Evolutionary conservation across 73 alveolate genomes (phyloP).

Genomic region (Durusdinium trenchii): DNA sequence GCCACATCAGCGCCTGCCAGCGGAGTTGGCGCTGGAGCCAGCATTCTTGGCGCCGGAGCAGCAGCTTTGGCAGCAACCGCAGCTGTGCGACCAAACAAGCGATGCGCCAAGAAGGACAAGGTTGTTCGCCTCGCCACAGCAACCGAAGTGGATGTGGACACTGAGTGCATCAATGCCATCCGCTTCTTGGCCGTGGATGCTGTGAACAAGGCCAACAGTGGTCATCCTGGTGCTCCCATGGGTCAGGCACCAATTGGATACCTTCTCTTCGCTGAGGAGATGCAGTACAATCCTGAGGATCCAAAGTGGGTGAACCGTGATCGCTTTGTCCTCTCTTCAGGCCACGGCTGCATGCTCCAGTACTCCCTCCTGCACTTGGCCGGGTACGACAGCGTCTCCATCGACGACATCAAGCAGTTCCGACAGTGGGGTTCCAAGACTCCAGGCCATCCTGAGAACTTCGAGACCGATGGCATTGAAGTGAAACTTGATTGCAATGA

Average conservation of each 20-base stretch:
- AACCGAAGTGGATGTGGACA: slow-evolving; percentile 40
- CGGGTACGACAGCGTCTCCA: slow-evolving; percentile 85
- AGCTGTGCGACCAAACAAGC: slow-evolving; percentile 57
- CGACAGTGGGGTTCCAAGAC: slow-evolving; percentile 96
- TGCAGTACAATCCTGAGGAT: slow-evolving; percentile 91
- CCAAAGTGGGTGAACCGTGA: slow-evolving; percentile 82
- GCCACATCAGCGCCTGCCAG: no score
- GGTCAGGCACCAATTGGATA: slow-evolving; percentile 94
- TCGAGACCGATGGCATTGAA: slow-evolving; percentile 73
- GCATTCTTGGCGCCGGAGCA: slow-evolving; percentile 1
- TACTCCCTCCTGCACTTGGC: slow-evolving; percentile 93
- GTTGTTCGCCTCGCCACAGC: slow-evolving; percentile 71
- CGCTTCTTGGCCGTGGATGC: slow-evolving; percentile 95
- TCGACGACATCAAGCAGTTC: slow-evolving; percentile 96
- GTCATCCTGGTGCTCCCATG: slow-evolving; percentile 96
- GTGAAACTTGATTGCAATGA: slow-evolving; percentile 6
- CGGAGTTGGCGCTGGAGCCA: neutral
- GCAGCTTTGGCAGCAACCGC: slow-evolving; percentile 64
- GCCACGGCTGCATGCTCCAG: slow-evolving; percentile 96
- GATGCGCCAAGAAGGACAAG: slow-evolving; percentile 51
- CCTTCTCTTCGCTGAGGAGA: slow-evolving; percentile 92
- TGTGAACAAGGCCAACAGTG: slow-evolving; percentile 95
- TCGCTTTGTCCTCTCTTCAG: slow-evolving; percentile 91
- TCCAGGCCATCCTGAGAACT: slow-evolving; percentile 94
- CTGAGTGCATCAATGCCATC: slow-evolving; percentile 94